Base-by-base conservation (phyloP, 1,284 basidiomycete genomes). In the Exobasidium rhododendri region DNA sequence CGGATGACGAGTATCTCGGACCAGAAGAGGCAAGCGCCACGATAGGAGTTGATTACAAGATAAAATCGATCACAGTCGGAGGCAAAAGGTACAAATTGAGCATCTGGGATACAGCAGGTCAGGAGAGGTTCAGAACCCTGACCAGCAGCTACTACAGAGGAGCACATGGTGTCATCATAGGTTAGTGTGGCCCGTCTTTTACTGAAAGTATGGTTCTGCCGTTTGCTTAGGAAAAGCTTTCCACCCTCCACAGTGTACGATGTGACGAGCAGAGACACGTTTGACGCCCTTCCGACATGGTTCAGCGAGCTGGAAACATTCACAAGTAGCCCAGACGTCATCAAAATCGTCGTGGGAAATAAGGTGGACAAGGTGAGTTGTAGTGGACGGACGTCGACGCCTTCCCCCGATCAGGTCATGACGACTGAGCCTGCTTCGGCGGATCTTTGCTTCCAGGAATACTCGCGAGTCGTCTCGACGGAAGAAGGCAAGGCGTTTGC, bases 1-100 rank as follows among this genome's bases (percentile, higher is more conserved):
- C 93, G 2, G 94, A 98, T 78, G 91, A 97, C 81, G 91, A 92
- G 72, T 98, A 94, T 86, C 83, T 97, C 31, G 88, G 90, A 24
- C 91, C 96, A 74, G 94, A 97, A 76, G 94, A 97, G 82, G 88
- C 89, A 47, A 89, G 88, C 60, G 91, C 93, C 26, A 96, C 93
- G n/a, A 97, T 97, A 73, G 91, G 77, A 13, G 78, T 80, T 17
- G 84, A 85, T 67, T 85, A 84, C 77, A 84, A 84, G 65, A 80
- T 83, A 61, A 84, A 84, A 63, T 69, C 77, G 52, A 78, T 85
- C 46, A 81, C 82, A 56, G 77, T 83, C 1, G 80, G 82, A 30
- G 83, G 82, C 26, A 79, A 81, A 63, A 77, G 80, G 29, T 85
- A 84, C 80, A 85, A 85, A 72, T 75, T 86, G n/a, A 81, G 80